These are phyloP conservation scores for Penicillium alfredii DNA, from an alignment of 495 filamentous ascomycete species.

Conservation along the genomic window DNA sequence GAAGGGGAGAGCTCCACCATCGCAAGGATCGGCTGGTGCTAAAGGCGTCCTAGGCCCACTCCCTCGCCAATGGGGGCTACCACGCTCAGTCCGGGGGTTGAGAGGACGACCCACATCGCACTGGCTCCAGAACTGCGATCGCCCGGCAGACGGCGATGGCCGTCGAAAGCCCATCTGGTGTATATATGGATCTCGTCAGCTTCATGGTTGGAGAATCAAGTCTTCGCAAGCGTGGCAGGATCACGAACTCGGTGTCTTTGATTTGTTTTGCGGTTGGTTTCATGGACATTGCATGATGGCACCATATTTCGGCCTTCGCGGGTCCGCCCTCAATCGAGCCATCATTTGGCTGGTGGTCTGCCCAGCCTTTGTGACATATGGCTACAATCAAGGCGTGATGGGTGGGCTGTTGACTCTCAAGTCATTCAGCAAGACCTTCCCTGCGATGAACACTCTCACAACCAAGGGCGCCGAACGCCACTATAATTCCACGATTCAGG, in stretches of 20 bases:
- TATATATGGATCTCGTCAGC: constrained; percentile 11
- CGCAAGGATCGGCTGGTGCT: not conserved
- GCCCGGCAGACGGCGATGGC: constrained; percentile 9
- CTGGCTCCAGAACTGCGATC: constrained; percentile 1
- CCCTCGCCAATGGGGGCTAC: constrained; percentile 6
- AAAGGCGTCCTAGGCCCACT: not conserved
- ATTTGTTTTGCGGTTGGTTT: not conserved
- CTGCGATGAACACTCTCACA: constrained; percentile 31
- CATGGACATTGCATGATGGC: constrained; percentile 5
- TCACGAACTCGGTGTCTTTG: constrained; percentile 2
- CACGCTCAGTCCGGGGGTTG: constrained; percentile 1
- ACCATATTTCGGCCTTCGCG: constrained; percentile 26
- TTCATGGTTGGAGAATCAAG: constrained; percentile 4
- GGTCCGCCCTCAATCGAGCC: constrained; percentile 21
- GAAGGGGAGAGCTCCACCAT: not conserved
- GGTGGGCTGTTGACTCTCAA: constrained; percentile 29
- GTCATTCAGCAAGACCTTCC: constrained; percentile 38
- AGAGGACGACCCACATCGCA: constrained; percentile 2
- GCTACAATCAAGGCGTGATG: constrained; percentile 35
- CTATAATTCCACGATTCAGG: not conserved
- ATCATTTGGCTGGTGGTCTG: constrained; percentile 33
- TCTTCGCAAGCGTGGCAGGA: constrained; percentile 4
- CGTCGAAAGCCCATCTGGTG: not conserved
- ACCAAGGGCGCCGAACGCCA: not conserved
- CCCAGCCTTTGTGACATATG: constrained; percentile 42